phyloP scores from a whole-genome alignment of 1,284 basidiomycete species.

The Ceratobasidium sp. region DNA sequence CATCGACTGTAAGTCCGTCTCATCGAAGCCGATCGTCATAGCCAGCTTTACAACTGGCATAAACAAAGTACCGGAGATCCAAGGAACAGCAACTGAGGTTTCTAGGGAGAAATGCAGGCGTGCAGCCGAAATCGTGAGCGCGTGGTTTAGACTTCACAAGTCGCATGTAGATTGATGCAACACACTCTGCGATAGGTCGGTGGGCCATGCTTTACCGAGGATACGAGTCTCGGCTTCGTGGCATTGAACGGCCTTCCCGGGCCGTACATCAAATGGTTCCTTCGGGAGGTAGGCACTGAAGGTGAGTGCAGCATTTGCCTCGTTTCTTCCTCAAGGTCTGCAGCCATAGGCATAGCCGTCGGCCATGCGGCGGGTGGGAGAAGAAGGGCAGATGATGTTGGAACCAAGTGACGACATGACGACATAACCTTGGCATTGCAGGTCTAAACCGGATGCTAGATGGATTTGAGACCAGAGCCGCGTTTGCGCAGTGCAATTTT shows the following conservation, averaged over 20 bases:
- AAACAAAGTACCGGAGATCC: conserved; percentile 87
- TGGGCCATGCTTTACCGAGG: conserved; percentile 94
- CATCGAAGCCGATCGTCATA: conserved; percentile 11
- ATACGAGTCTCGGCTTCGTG: conserved; percentile 93
- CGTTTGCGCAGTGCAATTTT: conserved; percentile 95
- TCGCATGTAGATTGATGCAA: conserved; percentile 13
- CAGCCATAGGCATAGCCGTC: conserved; percentile 7
- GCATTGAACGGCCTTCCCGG: conserved; percentile 93
- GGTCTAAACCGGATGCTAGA: conserved; percentile 89
- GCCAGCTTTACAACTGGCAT: conserved; percentile 57
- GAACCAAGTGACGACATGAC: conserved; percentile 20
- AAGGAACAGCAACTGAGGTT: conserved; percentile 92
- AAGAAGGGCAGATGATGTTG: conserved; percentile 16
- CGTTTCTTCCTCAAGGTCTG: conserved; percentile 32
- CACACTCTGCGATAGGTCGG: conserved; percentile 66
- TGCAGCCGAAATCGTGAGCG: conserved; percentile 81
- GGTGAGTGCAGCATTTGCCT: conserved; percentile 58
- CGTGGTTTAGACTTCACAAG: conserved; percentile 21
- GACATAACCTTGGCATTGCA: conserved; percentile 49
- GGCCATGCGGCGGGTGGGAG: background rate
- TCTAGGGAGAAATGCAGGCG: conserved; percentile 88
- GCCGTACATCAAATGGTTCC: conserved; percentile 96
- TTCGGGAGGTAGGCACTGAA: conserved; percentile 83
- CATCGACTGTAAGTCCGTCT: conserved; percentile 70
- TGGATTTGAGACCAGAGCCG: conserved; percentile 85